phyloP scores from a whole-genome alignment of 1,284 basidiomycete genomes.

The Wallemia mellicola region DNA sequence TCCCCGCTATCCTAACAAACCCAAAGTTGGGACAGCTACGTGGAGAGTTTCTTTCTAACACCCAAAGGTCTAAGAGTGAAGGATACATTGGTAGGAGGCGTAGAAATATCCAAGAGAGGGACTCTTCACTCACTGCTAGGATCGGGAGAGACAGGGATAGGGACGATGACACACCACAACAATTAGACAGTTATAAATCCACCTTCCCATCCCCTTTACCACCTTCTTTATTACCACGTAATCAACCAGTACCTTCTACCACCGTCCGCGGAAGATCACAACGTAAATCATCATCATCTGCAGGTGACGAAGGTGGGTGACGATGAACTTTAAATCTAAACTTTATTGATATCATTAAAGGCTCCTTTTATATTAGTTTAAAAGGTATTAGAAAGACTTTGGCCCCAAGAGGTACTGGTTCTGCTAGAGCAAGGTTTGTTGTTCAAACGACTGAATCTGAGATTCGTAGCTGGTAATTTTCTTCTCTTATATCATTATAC shows the following conservation, averaged over 20 bases:
- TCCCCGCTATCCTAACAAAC: neutral
- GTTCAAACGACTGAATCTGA: neutral
- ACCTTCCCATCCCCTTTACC: neutral
- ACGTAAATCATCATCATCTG: neutral
- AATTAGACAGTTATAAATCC: neutral
- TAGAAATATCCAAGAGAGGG: neutral
- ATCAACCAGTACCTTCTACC: neutral
- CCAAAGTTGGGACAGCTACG: neutral
- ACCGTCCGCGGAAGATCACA: neutral
- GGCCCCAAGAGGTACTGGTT: neutral
- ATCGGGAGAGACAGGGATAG: neutral
- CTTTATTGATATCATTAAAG: neutral
- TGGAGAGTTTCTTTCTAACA: neutral
- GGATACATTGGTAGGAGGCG: neutral
- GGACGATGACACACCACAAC: neutral
- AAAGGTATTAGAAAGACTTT: neutral
- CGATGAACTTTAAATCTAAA: neutral
- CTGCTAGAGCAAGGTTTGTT: neutral
- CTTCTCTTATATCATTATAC: too few species aligned
- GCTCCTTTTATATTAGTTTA: neutral
- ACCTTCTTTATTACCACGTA: neutral
- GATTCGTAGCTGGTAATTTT: neutral
- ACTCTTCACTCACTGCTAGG: neutral
- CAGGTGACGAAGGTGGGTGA: neutral
- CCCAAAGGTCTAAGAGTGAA: neutral